These are phyloP conservation scores for Candida sakaeoensis DNA, from an alignment of 805 yeast species.

Conservation along the genomic window DNA sequence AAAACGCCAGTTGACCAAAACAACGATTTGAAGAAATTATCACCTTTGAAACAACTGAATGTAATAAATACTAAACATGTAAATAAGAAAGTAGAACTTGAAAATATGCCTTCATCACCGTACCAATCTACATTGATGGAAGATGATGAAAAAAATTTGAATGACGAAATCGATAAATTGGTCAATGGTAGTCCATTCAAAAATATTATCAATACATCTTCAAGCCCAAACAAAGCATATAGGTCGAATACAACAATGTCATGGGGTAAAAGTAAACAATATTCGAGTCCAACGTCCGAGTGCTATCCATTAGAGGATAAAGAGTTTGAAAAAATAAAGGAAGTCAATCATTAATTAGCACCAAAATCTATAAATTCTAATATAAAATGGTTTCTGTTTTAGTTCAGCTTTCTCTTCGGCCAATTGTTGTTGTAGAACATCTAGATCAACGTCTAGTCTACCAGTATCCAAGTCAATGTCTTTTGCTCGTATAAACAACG, in stretches of 20 bases:
- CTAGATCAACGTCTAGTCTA: constrained; percentile 30
- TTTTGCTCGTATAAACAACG: constrained; percentile 21
- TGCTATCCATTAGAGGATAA: constrained; percentile 19
- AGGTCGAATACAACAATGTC: constrained; percentile 33
- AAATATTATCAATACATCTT: constrained; percentile 16
- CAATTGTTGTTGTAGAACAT: constrained; percentile 30
- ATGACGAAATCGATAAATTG: constrained; percentile 17
- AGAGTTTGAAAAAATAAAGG: neutral
- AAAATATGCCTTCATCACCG: constrained; percentile 42
- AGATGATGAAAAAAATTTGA: constrained; percentile 14
- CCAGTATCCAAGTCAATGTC: constrained; percentile 36
- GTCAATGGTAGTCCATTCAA: constrained; percentile 11
- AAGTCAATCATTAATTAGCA: constrained; percentile 14
- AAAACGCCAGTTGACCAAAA: constrained; percentile 18
- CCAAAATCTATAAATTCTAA: constrained; percentile 27
- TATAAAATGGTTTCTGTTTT: constrained; percentile 21
- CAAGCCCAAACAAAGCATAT: constrained; percentile 32
- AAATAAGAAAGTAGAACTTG: constrained; percentile 19
- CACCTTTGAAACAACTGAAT: constrained; percentile 8
- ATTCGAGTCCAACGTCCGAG: constrained; percentile 26
- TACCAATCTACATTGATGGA: constrained; percentile 14
- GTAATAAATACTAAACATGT: constrained; percentile 18
- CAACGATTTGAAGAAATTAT: neutral
- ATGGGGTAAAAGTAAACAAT: constrained; percentile 14
- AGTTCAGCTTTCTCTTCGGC: constrained; percentile 30